Evolutionary conservation across 2,329 filamentous ascomycete species (phyloP).

Genomic region (Neoarthrinium moseri): DNA sequence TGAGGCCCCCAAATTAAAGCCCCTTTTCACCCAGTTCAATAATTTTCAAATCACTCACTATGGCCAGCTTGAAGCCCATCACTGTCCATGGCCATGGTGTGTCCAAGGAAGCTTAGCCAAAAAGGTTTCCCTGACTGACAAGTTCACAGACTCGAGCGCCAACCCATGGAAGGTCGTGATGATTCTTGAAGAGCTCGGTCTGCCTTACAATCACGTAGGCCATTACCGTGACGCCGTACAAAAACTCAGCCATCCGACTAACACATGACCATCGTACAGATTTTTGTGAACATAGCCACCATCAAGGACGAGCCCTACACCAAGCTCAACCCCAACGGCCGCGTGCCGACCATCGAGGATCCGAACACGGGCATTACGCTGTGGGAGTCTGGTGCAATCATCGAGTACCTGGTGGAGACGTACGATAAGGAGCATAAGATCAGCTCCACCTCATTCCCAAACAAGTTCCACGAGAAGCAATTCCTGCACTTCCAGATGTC

Average conservation of each 20-base stretch:
- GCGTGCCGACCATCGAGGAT: constrained; percentile 31
- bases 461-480: constrained; percentile 34
- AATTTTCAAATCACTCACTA: background rate
- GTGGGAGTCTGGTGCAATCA: constrained; percentile 49
- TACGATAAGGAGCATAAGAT: constrained; percentile 42
- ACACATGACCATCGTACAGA: too few species aligned
- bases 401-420: constrained; percentile 43
- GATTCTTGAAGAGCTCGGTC: constrained; percentile 26
- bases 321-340: constrained; percentile 32
- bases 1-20: too few species aligned
- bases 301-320: constrained; percentile 25
- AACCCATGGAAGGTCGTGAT: constrained; percentile 31
- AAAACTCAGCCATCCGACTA: too few species aligned
- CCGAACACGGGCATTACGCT: constrained; percentile 42
- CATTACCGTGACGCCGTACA: too few species aligned
- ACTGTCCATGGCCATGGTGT: constrained; percentile 20
- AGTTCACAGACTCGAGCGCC: constrained; percentile 12
- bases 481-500: constrained; percentile 43
- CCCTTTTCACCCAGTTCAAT: too few species aligned
- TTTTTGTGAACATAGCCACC: constrained; percentile 10
- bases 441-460: constrained; percentile 31
- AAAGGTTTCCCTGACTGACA: background rate
- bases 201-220: constrained; percentile 23
- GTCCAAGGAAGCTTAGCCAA: background rate
- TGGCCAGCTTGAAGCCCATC: constrained; percentile 25